Percentiles rank a stretch among this genome's conserved stretches.
These are phyloP conservation scores for Fusarium tricinctum DNA, from an alignment of 2,329 filamentous ascomycete genomes.

Conservation along the genomic window DNA sequence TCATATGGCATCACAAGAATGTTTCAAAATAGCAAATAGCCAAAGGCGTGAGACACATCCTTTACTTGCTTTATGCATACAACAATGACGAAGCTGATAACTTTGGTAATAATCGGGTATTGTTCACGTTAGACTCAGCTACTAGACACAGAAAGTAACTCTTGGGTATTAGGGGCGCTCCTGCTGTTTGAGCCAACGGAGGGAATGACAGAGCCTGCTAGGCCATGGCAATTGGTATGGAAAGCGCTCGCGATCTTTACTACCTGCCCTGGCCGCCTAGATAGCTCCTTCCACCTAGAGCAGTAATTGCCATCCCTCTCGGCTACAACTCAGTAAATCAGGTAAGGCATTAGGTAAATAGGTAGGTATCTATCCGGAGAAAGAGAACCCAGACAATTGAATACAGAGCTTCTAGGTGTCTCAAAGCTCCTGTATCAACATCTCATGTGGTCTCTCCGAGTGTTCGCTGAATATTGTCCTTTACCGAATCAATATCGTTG, in stretches of 20 bases:
- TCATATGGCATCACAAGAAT: conserved; percentile 5
- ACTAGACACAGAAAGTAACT: conserved; percentile 2
- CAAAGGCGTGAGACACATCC: conserved; percentile 5
- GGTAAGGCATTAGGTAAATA: neutral
- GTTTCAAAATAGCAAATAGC: neutral
- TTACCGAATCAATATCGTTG: conserved; percentile 69
- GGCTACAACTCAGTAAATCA: neutral
- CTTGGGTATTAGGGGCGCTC: conserved; percentile 41
- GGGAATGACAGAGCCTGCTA: neutral
- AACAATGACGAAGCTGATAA: neutral
- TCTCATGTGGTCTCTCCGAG: conserved; percentile 54
- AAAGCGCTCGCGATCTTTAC: neutral
- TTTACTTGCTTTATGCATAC: conserved; percentile 14
- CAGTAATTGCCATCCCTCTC: conserved; percentile 2
- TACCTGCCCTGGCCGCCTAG: neutral
- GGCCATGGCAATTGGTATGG: neutral
- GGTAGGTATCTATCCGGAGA: neutral
- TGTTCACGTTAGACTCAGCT: conserved; percentile 8
- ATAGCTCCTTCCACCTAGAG: neutral
- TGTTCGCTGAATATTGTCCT: conserved; percentile 70
- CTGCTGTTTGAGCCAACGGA: conserved; percentile 18
- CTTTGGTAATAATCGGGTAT: conserved; percentile 6
- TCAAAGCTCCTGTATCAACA: neutral
- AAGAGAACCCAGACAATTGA: neutral
- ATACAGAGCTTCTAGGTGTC: too few species aligned